Evolutionary conservation across 768 basidiomycete genomes (phyloP).

Genomic region (Pulveroboletus sp.): DNA sequence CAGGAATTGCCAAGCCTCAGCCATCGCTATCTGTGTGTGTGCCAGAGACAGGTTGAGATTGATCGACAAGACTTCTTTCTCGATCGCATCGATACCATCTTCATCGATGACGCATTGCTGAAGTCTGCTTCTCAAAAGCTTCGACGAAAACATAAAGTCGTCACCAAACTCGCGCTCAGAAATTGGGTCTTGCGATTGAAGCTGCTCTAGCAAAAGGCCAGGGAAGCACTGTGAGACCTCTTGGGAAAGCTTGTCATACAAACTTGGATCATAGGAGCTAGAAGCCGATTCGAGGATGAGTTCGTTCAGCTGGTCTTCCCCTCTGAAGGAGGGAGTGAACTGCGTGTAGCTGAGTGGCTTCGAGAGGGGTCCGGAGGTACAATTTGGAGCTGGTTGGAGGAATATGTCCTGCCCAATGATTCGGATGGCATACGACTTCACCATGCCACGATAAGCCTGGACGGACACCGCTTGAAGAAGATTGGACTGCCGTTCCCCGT

Average conservation of each 20-base stretch:
- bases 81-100: conserved; percentile 44
- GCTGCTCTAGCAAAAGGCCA: conserved; percentile 58
- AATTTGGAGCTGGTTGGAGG: conserved; percentile 46
- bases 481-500: conserved; percentile 42
- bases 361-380: conserved; percentile 31
- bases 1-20: conserved; percentile 75
- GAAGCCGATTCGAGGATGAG: conserved; percentile 65
- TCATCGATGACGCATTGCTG: conserved; percentile 35
- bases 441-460: conserved; percentile 65
- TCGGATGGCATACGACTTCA: conserved; percentile 71
- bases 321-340: conserved; percentile 53
- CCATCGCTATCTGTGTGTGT: conserved; percentile 70
- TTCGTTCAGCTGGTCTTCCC: conserved; percentile 61
- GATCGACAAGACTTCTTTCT: conserved; percentile 63
- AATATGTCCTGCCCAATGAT: conserved; percentile 74
- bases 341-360: conserved; percentile 60
- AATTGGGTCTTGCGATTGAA: conserved; percentile 58
- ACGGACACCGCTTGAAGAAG: conserved; percentile 57
- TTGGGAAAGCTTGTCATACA: conserved; percentile 60
- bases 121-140: conserved; percentile 57
- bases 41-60: conserved; percentile 86
- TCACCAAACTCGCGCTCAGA: conserved; percentile 77
- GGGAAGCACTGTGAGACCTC: conserved; percentile 51
- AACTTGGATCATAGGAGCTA: conserved; percentile 64
- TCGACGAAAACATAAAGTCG: conserved; percentile 66